Conservation (phyloP, 495 filamentous ascomycete genomes). For the Astrothelium macrocarpum region DNA sequence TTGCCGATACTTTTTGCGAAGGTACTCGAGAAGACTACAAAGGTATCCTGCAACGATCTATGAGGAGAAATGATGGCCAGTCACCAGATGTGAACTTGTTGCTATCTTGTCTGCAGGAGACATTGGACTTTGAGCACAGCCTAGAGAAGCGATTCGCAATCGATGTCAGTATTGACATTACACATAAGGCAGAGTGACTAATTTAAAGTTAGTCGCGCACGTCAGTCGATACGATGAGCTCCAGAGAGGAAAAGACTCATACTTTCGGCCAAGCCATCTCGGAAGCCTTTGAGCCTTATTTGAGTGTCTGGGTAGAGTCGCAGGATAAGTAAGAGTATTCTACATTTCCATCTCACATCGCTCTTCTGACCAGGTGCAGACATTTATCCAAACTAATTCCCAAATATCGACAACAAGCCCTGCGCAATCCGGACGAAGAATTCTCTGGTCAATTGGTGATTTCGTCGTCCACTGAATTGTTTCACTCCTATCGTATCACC, state of each 20-base stretch:
- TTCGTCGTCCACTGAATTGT: slow-evolving; percentile 88
- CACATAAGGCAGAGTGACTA: neutral
- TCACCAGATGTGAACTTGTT: slow-evolving; percentile 86
- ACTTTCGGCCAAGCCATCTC: slow-evolving; percentile 89
- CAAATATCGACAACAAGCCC: slow-evolving; percentile 75
- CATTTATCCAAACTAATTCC: slow-evolving; percentile 78
- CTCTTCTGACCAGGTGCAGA: slow-evolving; percentile 22
- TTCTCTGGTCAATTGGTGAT: slow-evolving; percentile 86
- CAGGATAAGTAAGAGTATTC: slow-evolving; percentile 58
- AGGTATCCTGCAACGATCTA: slow-evolving; percentile 77
- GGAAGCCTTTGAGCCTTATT: slow-evolving; percentile 92
- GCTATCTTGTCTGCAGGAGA: slow-evolving; percentile 89
- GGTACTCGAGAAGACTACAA: slow-evolving; percentile 93
- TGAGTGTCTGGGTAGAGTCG: slow-evolving; percentile 93
- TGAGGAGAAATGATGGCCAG: slow-evolving; percentile 66
- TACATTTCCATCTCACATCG: neutral
- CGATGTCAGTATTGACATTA: slow-evolving; percentile 36
- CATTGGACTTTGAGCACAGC: slow-evolving; percentile 90
- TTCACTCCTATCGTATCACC: slow-evolving; percentile 87
- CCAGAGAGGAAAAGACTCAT: slow-evolving; percentile 68
- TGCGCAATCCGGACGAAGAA: slow-evolving; percentile 77
- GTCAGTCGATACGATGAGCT: slow-evolving; percentile 88
- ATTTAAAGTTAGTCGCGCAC: slow-evolving; percentile 44
- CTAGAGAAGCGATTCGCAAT: slow-evolving; percentile 75
- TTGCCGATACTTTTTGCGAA: slow-evolving; percentile 92